These are phyloP conservation scores for Aspergillus fructus DNA, from an alignment of 2,329 filamentous ascomycete genomes.

Conservation along the genomic window DNA sequence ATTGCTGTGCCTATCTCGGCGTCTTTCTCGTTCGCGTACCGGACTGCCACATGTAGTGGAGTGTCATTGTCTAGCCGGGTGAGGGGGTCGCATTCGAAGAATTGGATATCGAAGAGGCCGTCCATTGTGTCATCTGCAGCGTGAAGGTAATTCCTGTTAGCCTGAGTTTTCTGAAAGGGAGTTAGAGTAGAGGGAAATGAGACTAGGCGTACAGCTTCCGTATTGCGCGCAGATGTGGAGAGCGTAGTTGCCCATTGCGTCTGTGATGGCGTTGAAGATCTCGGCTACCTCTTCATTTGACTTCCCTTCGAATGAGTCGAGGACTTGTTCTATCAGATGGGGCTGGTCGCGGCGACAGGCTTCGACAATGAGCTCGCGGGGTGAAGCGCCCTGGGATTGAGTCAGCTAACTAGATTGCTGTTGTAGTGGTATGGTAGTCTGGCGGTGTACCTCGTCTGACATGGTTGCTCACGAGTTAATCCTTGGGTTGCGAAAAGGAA, in stretches of 20 bases:
- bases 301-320: conserved; percentile 61
- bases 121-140: conserved; percentile 48
- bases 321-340: conserved; percentile 74
- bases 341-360: conserved; percentile 92
- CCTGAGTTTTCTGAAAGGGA: neutral
- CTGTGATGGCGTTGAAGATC: conserved; percentile 81
- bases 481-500: neutral
- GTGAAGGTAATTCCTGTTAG: neutral
- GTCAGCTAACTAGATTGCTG: conserved; percentile 7
- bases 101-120: conserved; percentile 47
- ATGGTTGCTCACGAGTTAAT: conserved; percentile 26
- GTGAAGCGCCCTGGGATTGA: conserved; percentile 70
- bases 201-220: conserved; percentile 70
- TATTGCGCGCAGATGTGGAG: conserved; percentile 84
- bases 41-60: conserved; percentile 46
- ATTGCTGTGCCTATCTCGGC: conserved; percentile 43
- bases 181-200: neutral
- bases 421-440: neutral
- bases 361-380: conserved; percentile 83
- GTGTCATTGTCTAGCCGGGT: conserved; percentile 48
- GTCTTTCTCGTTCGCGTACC: conserved; percentile 49
- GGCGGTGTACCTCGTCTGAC: conserved; percentile 43
- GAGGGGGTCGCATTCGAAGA: conserved; percentile 49
- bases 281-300: conserved; percentile 63
- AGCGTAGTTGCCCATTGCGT: conserved; percentile 82